Conservation (phyloP, 2,329 filamentous ascomycete species). For the Aspergillus phoenicis region DNA sequence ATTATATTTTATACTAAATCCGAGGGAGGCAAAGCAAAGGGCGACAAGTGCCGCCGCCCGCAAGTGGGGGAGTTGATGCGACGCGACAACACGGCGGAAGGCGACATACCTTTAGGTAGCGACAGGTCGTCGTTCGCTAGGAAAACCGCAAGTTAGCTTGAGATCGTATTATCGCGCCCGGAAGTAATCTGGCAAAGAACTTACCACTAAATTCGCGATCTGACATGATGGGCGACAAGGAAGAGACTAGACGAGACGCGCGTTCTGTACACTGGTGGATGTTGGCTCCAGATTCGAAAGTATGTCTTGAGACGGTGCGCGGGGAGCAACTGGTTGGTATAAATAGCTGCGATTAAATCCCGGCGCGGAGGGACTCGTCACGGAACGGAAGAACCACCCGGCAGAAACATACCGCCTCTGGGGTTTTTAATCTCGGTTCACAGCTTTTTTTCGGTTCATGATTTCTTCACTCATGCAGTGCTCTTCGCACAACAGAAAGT, state of each 20-base stretch:
- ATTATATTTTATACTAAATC: not conserved
- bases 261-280: not conserved
- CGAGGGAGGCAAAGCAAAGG: not conserved
- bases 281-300: not conserved
- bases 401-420: constrained; percentile 33
- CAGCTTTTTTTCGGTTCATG: constrained; percentile 27
- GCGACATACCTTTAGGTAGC: constrained; percentile 57
- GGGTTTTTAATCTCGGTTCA: constrained; percentile 24
- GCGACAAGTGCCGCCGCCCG: not conserved
- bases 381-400: constrained; percentile 21
- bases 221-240: constrained; percentile 48
- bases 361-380: constrained; percentile 19
- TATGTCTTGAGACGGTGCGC: constrained; percentile 11
- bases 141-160: constrained; percentile 23
- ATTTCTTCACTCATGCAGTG: constrained; percentile 18
- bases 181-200: constrained; percentile 22
- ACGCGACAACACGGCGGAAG: not conserved
- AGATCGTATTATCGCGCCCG: constrained; percentile 13
- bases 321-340: constrained; percentile 15
- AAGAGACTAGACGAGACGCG: not conserved
- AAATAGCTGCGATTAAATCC: constrained; percentile 20
- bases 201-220: constrained; percentile 58
- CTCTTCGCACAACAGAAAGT: constrained; percentile 18
- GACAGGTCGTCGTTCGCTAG: constrained; percentile 61
- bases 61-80: not conserved